Percentiles rank a stretch among this genome's conserved stretches.
Evolutionary conservation across 108 stramenopile species (phyloP).

Genomic region (Cyclotella kingstonii): DNA sequence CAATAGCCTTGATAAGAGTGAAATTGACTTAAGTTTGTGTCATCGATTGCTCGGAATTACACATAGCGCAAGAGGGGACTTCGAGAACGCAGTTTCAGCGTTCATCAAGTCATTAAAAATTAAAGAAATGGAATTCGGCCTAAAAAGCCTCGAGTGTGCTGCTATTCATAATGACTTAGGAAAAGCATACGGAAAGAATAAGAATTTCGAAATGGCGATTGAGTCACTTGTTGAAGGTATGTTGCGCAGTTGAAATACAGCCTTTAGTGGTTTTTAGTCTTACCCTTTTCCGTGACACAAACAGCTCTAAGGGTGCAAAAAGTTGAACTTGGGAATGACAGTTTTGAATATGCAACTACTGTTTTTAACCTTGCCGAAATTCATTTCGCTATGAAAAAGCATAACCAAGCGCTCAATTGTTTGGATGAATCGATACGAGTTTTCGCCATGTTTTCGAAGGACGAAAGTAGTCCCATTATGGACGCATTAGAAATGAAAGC

Average conservation of each 20-base stretch:
- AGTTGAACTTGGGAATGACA: conserved; percentile 45
- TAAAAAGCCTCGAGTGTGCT: conserved; percentile 41
- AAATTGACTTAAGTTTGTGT: conserved; percentile 30
- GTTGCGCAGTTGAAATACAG: not conserved
- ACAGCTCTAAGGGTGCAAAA: conserved; percentile 47
- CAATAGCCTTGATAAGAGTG: conserved; percentile 8
- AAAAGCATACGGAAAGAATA: conserved; percentile 32
- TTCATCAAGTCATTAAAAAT: conserved; percentile 14
- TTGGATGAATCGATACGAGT: conserved; percentile 32
- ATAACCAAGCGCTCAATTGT: conserved; percentile 32
- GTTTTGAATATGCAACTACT: conserved; percentile 38
- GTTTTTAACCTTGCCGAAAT: conserved; percentile 38
- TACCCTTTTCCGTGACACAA: not conserved
- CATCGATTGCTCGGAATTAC: conserved; percentile 38
- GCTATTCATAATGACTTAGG: conserved; percentile 37
- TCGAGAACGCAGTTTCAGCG: conserved; percentile 30
- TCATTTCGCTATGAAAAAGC: conserved; percentile 33
- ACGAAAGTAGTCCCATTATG: conserved; percentile 2
- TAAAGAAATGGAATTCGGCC: conserved; percentile 23
- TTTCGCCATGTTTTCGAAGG: conserved; percentile 7
- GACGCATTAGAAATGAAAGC: conserved; percentile 35
- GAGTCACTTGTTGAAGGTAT: conserved; percentile 43
- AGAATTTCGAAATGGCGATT: conserved; percentile 44
- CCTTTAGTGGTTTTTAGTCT: not conserved
- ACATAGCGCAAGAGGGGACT: conserved; percentile 28